Evolutionary conservation across 2,329 filamentous ascomycete genomes (phyloP), one percentile per base, ranked within the genome.

Genomic region (Diplodia corticola): DNA sequence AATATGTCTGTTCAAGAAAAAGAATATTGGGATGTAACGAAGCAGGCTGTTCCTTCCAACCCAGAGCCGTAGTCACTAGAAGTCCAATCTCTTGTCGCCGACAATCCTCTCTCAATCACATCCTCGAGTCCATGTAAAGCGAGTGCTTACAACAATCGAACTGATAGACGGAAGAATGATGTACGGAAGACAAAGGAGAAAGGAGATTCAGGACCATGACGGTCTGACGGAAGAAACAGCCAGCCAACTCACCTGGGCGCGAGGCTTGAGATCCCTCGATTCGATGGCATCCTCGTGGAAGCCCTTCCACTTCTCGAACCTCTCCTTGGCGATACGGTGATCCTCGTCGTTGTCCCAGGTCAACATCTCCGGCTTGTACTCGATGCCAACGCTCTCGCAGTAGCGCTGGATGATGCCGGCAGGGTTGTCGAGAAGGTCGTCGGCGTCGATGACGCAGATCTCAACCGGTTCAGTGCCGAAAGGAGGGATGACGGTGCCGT

Each of bases 221-320:
- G 40, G 55, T 15, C 37, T 48, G 55, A 46, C 30, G n/a, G 55
- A 60, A 60, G 55, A 15, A 60, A 60, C 55, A 60, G 55, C 55
- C 26, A 22, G 6, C 20, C 37, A 33, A 79, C 82, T 74, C 78
- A 87, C 85, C 70, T 89, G 84, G 53, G 83, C 82, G 74, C 91
- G 84, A 1, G 91, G 87, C 75, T 89, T 89, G 73, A 99, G 81
- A 68, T 88, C 88, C 44, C 85, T 89, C 75, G 91, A 96, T 71
- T 91, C 84, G 72, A 98, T 91, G 15, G 93, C 95, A 82, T 98
- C 95, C 71, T 98, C 91, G 77, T 98, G 95, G 81, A 96, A 98
- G 12, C 95, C 95, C 71, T 89, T 91, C 95, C 95, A 98, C 82
- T 99, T 98, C 80, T 93, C 92, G 80, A 98, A 98, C 20, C 88